Evolutionary conservation across 352 stramenopile genomes (phyloP).

Genomic region (Hyphochytrium catenoides): DNA sequence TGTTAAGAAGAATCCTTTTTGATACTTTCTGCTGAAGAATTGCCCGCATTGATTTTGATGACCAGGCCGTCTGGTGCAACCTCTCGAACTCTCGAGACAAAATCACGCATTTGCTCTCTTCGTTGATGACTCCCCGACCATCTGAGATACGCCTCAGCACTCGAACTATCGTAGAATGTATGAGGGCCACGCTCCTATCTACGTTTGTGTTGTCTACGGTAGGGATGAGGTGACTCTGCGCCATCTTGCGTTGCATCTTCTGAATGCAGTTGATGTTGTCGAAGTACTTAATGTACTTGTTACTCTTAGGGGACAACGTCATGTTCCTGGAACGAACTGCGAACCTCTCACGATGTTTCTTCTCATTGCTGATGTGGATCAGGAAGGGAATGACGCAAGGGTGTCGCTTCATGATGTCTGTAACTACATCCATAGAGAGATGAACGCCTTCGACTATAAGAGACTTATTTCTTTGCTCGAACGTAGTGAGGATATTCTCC

Average conservation of each 20-base stretch:
- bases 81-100: conserved; percentile 58
- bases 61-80: conserved; percentile 61
- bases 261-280: conserved; percentile 70
- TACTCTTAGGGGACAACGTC: conserved; percentile 59
- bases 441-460: conserved; percentile 61
- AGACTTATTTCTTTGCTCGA: conserved; percentile 44
- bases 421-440: conserved; percentile 49
- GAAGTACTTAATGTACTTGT: conserved; percentile 74
- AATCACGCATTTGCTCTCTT: conserved; percentile 53
- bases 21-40: conserved; percentile 59
- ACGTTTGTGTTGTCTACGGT: conserved; percentile 72
- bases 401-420: conserved; percentile 41
- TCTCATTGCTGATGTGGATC: conserved; percentile 67
- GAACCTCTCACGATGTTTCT: conserved; percentile 55
- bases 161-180: conserved; percentile 52
- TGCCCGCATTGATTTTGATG: conserved; percentile 51
- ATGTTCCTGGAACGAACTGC: conserved; percentile 54
- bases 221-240: conserved; percentile 50
- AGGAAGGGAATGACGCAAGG: conserved; percentile 58
- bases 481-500: conserved; percentile 52
- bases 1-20: conserved; percentile 39
- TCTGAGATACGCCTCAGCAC: conserved; percentile 21
- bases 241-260: conserved; percentile 51
- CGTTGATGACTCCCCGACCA: conserved; percentile 36
- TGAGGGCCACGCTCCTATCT: conserved; percentile 49